These are phyloP conservation scores for Beauveria brongniartii DNA, from an alignment of 2,329 filamentous ascomycete species.

Conservation along the genomic window DNA sequence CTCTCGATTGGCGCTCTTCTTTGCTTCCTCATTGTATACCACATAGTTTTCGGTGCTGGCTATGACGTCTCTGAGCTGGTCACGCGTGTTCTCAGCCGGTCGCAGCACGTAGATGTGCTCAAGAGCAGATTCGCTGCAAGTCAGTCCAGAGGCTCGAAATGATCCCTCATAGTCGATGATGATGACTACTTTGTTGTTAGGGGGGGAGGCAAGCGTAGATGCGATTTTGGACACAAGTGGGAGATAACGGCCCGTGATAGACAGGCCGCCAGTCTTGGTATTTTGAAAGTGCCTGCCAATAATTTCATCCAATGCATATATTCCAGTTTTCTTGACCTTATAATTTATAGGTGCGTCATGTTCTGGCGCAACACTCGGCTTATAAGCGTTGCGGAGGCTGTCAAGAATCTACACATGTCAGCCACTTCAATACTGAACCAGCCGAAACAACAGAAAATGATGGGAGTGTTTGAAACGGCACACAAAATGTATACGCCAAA, in stretches of 20 bases:
- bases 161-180: conserved; percentile 47
- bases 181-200: conserved; percentile 40
- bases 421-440: background rate
- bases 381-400: background rate
- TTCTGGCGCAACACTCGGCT: background rate
- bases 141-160: conserved; percentile 45
- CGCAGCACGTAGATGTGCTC: conserved; percentile 44
- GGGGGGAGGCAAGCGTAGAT: conserved; percentile 40
- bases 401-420: background rate
- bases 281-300: conserved; percentile 38
- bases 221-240: conserved; percentile 50
- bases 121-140: conserved; percentile 30
- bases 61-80: conserved; percentile 28
- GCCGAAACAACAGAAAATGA: background rate
- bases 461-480: too few species aligned
- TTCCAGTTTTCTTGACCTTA: conserved; percentile 26
- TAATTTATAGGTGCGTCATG: background rate
- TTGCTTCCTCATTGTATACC: conserved; percentile 36
- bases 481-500: too few species aligned
- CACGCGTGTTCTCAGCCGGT: conserved; percentile 24
- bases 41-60: conserved; percentile 37
- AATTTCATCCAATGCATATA: conserved; percentile 40
- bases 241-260: conserved; percentile 43
- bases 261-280: conserved; percentile 39
- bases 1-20: conserved; percentile 35